These are phyloP conservation scores for Neophaeococcomyces aloes DNA, from an alignment of 2,329 filamentous ascomycete genomes.

Conservation along the genomic window DNA sequence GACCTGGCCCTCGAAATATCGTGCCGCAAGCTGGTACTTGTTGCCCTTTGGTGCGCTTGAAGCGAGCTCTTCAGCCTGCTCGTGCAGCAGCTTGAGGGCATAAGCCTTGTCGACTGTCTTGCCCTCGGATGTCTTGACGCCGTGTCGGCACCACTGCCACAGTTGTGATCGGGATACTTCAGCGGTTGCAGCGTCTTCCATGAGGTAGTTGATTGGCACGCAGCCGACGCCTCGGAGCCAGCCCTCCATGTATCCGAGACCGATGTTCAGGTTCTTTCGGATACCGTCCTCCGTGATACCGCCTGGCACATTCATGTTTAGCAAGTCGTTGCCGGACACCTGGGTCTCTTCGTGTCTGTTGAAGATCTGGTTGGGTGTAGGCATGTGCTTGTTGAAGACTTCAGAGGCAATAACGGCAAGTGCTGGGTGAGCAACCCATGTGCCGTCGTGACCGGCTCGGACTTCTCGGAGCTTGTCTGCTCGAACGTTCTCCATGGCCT, in stretches of 20 bases:
- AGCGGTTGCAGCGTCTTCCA: slow-evolving; percentile 96
- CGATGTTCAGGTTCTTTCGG: slow-evolving; percentile 94
- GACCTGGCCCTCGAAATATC: slow-evolving; percentile 87
- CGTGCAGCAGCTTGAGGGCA: slow-evolving; percentile 72
- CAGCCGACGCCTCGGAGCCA: slow-evolving; percentile 93
- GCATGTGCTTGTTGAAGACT: slow-evolving; percentile 97
- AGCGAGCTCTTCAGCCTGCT: slow-evolving; percentile 67
- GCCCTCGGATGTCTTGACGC: slow-evolving; percentile 69
- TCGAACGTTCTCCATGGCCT: slow-evolving; percentile 34
- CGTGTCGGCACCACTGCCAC: slow-evolving; percentile 84
- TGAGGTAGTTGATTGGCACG: slow-evolving; percentile 93
- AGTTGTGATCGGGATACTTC: slow-evolving; percentile 91
- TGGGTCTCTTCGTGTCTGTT: slow-evolving; percentile 79
- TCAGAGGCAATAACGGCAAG: slow-evolving; percentile 80
- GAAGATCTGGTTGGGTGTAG: slow-evolving; percentile 92
- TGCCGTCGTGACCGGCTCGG: slow-evolving; percentile 87
- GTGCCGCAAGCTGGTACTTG: slow-evolving; percentile 79
- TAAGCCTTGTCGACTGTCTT: slow-evolving; percentile 90
- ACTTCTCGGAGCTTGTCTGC: slow-evolving; percentile 95
- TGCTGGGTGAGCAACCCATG: slow-evolving; percentile 94
- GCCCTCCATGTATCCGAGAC: slow-evolving; percentile 95
- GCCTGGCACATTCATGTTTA: slow-evolving; percentile 97
- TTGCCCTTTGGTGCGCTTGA: slow-evolving; percentile 72
- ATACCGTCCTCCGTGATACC: slow-evolving; percentile 88
- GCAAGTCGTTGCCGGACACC: slow-evolving; percentile 76